Evolutionary conservation across 2,329 filamentous ascomycete species (phyloP).

Genomic region (Nemania sp.): DNA sequence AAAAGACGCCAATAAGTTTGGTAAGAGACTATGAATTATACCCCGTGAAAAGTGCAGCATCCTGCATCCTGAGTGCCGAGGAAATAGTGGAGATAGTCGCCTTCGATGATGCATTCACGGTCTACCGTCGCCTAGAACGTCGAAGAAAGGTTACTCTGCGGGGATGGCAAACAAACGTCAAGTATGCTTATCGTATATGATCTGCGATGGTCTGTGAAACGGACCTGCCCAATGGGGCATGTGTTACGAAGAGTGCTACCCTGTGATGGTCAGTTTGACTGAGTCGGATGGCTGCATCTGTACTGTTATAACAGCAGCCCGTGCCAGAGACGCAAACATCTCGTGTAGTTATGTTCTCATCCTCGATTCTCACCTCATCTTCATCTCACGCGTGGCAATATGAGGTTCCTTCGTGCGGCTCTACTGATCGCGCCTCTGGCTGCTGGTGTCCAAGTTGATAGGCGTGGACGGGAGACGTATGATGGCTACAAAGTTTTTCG

Average conservation of each 20-base stretch:
- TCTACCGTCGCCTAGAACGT: not conserved
- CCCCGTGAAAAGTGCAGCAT: not conserved
- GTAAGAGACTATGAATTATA: not conserved
- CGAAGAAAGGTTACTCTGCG: not conserved
- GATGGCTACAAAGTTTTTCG: slow-evolving; percentile 44
- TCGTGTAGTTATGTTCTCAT: not conserved
- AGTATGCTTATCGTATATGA: slow-evolving; percentile 19
- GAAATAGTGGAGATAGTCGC: not conserved
- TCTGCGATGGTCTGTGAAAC: slow-evolving; percentile 19
- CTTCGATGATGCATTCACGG: not conserved
- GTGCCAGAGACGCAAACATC: not conserved
- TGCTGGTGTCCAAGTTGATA: slow-evolving; percentile 25
- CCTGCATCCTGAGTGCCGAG: too few species aligned
- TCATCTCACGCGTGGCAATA: slow-evolving; percentile 4
- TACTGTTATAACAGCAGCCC: slow-evolving; percentile 15
- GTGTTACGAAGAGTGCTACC: slow-evolving; percentile 18
- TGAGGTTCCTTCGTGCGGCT: slow-evolving; percentile 21
- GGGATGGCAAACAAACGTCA: slow-evolving; percentile 6
- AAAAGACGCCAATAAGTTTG: not conserved
- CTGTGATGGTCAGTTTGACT: slow-evolving; percentile 13
- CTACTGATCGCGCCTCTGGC: slow-evolving; percentile 20
- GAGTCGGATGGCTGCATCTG: not conserved
- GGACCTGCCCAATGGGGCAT: slow-evolving; percentile 23
- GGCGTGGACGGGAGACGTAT: slow-evolving; percentile 36
- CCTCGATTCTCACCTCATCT: not conserved